Evolutionary conservation across 192 early-diverging fungal genomes (phyloP).

Genomic region (Kappamyces sp.): DNA sequence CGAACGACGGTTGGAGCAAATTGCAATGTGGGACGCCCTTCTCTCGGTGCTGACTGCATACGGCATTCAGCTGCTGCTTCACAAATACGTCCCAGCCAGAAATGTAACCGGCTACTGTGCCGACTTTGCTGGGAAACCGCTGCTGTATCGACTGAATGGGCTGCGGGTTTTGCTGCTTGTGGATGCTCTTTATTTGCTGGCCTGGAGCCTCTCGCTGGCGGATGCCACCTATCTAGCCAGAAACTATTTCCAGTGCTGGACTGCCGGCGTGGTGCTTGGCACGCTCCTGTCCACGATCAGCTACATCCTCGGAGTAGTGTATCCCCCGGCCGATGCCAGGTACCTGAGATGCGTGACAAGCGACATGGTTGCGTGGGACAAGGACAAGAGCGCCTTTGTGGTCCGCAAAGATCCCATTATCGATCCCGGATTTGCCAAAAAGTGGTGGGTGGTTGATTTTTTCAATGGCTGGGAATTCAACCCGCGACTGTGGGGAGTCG

Average conservation of each 20-base stretch:
- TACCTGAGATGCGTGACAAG: conserved; percentile 21
- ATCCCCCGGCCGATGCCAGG: conserved; percentile 12
- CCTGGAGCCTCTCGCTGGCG: background rate
- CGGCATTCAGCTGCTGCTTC: background rate
- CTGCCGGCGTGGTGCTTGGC: background rate
- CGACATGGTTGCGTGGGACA: conserved; percentile 11
- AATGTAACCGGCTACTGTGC: background rate
- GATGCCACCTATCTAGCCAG: background rate
- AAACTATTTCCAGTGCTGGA: background rate
- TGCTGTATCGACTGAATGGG: background rate
- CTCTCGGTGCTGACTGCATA: background rate
- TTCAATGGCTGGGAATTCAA: conserved; percentile 24
- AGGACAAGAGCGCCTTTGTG: background rate
- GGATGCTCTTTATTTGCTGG: background rate
- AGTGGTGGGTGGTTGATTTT: conserved; percentile 12
- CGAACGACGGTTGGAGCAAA: too few species aligned
- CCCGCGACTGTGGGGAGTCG: conserved; percentile 17
- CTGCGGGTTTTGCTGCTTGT: background rate
- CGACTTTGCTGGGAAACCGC: background rate
- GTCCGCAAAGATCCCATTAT: conserved; percentile 3
- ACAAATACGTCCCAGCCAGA: background rate
- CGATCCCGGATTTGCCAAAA: background rate
- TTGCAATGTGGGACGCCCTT: too few species aligned
- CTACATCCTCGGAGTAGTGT: background rate
- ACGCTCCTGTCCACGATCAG: background rate